Evolutionary conservation across 805 yeast genomes (phyloP).

Genomic region (Zygoascus biomembranicola): DNA sequence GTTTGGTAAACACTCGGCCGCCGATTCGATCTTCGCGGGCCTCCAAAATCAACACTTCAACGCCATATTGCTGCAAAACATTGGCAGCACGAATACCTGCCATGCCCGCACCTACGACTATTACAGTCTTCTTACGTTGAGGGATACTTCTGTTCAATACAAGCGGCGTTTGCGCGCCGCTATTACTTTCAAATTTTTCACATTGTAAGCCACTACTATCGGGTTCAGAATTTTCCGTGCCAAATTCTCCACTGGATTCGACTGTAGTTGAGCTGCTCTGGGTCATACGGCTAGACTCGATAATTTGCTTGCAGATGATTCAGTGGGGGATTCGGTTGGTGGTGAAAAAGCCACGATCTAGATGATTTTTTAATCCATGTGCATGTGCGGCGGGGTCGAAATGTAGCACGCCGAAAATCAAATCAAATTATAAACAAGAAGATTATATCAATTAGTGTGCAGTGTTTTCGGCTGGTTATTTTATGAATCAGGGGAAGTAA

Average conservation of each 20-base stretch:
- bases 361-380: too few species aligned
- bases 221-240: not conserved
- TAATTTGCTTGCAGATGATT: not conserved
- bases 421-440: too few species aligned
- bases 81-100: slow-evolving; percentile 69
- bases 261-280: not conserved
- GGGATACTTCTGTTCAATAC: not conserved
- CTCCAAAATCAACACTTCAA: slow-evolving; percentile 52
- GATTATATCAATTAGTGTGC: too few species aligned
- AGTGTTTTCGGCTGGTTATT: too few species aligned
- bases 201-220: not conserved
- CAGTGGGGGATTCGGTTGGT: too few species aligned
- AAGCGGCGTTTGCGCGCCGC: not conserved
- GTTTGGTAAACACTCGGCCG: slow-evolving; percentile 51
- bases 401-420: too few species aligned
- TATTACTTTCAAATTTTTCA: not conserved
- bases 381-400: too few species aligned
- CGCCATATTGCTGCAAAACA: slow-evolving; percentile 36
- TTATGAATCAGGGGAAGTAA: too few species aligned
- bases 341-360: too few species aligned
- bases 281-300: not conserved
- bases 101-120: slow-evolving; percentile 72
- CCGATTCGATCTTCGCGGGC: slow-evolving; percentile 57
- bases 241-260: not conserved
- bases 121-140: slow-evolving; percentile 10